Conservation (phyloP, 2,329 filamentous ascomycete genomes). For the Penicillium sp. region DNA sequence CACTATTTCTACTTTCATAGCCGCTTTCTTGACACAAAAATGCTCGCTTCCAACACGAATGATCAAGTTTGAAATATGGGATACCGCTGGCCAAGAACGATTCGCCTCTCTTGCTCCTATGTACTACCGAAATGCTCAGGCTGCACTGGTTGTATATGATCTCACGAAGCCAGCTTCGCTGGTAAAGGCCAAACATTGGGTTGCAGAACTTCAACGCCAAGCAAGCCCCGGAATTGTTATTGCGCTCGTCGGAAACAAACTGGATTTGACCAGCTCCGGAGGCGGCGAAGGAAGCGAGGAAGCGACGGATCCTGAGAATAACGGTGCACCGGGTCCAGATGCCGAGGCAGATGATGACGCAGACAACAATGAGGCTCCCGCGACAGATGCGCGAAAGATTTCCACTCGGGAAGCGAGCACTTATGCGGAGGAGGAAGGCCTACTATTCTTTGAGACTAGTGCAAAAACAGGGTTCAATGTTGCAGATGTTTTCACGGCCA, state of each 20-base stretch:
- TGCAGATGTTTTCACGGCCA: constrained; percentile 92
- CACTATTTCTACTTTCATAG: constrained; percentile 43
- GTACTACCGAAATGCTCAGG: constrained; percentile 99
- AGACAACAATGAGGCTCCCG: constrained; percentile 57
- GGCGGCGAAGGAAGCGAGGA: constrained; percentile 43
- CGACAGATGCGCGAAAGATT: constrained; percentile 78
- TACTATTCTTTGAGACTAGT: constrained; percentile 97
- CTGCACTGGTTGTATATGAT: constrained; percentile 96
- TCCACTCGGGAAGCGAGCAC: constrained; percentile 84
- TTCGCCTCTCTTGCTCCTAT: constrained; percentile 95
- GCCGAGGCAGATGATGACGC: constrained; percentile 40
- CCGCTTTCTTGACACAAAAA: constrained; percentile 97
- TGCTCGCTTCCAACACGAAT: constrained; percentile 91
- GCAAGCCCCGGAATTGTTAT: constrained; percentile 96
- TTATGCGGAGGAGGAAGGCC: constrained; percentile 90
- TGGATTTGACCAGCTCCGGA: constrained; percentile 69
- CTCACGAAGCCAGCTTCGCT: constrained; percentile 94
- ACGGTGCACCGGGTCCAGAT: constrained; percentile 24
- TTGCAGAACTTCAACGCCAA: constrained; percentile 93
- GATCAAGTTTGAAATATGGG: constrained; percentile 82
- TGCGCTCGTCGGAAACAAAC: constrained; percentile 93
- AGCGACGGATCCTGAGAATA: constrained; percentile 34
- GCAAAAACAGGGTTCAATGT: constrained; percentile 96
- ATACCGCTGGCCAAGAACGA: constrained; percentile 95
- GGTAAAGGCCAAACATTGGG: constrained; percentile 97